Evolutionary conservation across 2,329 filamentous ascomycete species (phyloP).

Genomic region (Fusarium palustre): DNA sequence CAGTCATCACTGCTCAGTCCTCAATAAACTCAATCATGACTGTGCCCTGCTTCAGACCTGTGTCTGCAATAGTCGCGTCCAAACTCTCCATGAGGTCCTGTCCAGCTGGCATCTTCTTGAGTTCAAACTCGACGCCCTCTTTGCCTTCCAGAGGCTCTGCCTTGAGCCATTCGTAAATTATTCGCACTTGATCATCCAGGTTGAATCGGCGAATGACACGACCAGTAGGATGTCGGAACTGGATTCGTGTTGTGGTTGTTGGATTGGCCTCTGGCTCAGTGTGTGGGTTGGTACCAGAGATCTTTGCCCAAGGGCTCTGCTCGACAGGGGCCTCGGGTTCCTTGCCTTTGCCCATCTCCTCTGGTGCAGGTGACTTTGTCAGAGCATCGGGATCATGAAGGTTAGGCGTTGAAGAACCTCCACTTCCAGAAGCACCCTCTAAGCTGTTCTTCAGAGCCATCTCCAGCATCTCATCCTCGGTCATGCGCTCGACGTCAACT

Average conservation of each 20-base stretch:
- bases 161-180: slow-evolving; percentile 97
- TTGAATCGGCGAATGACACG: slow-evolving; percentile 89
- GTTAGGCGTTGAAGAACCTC: slow-evolving; percentile 59
- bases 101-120: slow-evolving; percentile 82
- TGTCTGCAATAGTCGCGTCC: slow-evolving; percentile 80
- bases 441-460: slow-evolving; percentile 93
- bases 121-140: slow-evolving; percentile 82
- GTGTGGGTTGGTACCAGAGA: slow-evolving; percentile 79
- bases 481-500: slow-evolving; percentile 87
- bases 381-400: slow-evolving; percentile 87
- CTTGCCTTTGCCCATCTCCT: slow-evolving; percentile 68
- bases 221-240: slow-evolving; percentile 88
- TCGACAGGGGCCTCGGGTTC: slow-evolving; percentile 54
- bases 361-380: slow-evolving; percentile 72
- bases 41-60: slow-evolving; percentile 89
- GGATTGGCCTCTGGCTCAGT: slow-evolving; percentile 79
- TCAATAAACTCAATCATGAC: slow-evolving; percentile 94
- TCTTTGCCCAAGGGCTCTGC: slow-evolving; percentile 71
- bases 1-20: slow-evolving; percentile 50
- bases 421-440: slow-evolving; percentile 58
- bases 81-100: slow-evolving; percentile 84
- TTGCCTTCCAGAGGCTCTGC: slow-evolving; percentile 85
- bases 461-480: slow-evolving; percentile 96
- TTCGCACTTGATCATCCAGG: slow-evolving; percentile 78
- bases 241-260: slow-evolving; percentile 83